phyloP scores from a whole-genome alignment of 1,284 basidiomycete genomes.

The Apiotrichum laibachii region DNA sequence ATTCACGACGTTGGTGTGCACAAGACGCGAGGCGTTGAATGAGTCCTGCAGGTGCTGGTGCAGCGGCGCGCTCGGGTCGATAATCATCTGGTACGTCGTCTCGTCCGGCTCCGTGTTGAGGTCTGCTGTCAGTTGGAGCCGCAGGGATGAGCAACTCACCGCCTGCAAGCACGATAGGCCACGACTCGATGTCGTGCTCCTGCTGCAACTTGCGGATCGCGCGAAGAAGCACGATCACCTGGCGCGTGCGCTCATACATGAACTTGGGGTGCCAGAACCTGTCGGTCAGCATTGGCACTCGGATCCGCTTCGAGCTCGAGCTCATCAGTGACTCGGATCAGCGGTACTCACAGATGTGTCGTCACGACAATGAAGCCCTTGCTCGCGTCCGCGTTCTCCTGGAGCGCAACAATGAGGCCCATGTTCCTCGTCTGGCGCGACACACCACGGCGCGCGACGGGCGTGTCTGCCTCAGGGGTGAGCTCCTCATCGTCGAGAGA shows the following conservation, averaged over 20 bases:
- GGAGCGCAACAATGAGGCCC: slow-evolving; percentile 68
- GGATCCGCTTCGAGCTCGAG: too few relatives aligned
- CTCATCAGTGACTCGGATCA: background rate
- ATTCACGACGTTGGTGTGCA: slow-evolving; percentile 74
- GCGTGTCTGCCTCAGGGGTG: background rate
- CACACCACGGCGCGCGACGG: slow-evolving; percentile 52
- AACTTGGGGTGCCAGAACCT: slow-evolving; percentile 92
- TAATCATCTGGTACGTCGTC: slow-evolving; percentile 76
- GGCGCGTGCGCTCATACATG: slow-evolving; percentile 79
- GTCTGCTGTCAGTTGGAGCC: slow-evolving; percentile 56
- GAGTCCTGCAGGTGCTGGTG: slow-evolving; percentile 58
- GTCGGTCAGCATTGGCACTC: background rate
- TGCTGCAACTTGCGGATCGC: slow-evolving; percentile 63
- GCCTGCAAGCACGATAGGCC: slow-evolving; percentile 80
- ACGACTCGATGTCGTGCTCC: slow-evolving; percentile 55
- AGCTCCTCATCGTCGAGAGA: slow-evolving; percentile 19
- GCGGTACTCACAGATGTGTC: slow-evolving; percentile 55
- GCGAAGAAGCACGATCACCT: slow-evolving; percentile 60
- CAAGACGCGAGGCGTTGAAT: slow-evolving; percentile 67
- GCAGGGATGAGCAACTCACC: slow-evolving; percentile 55
- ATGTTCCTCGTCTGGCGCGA: slow-evolving; percentile 81
- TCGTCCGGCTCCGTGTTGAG: slow-evolving; percentile 90
- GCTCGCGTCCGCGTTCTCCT: slow-evolving; percentile 48
- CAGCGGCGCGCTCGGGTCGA: slow-evolving; percentile 59
- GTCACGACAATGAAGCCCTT: slow-evolving; percentile 62